Evolutionary conservation across 1,284 basidiomycete genomes (phyloP).

Genomic region (Malassezia restricta): DNA sequence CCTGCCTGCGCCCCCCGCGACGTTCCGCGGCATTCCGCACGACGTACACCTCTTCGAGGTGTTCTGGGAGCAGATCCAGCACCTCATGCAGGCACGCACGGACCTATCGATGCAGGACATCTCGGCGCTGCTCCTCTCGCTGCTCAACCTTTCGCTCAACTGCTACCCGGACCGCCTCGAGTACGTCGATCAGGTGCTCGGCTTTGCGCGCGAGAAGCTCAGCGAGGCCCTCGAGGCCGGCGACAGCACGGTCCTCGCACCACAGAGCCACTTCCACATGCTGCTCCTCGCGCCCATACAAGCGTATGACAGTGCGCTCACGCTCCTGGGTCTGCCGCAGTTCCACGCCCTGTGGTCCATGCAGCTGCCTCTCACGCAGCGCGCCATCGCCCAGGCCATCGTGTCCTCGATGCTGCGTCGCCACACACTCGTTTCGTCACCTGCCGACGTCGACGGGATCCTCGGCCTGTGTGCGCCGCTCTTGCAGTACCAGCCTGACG

Average conservation of each 20-base stretch:
- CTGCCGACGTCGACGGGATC: constrained; percentile 42
- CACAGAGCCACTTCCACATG: constrained; percentile 30
- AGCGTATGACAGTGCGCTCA: constrained; percentile 35
- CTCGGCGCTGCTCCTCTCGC: constrained; percentile 38
- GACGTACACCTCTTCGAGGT: constrained; percentile 44
- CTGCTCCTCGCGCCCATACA: constrained; percentile 41
- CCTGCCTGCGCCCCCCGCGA: background rate
- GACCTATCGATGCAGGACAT: constrained; percentile 43
- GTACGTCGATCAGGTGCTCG: constrained; percentile 44
- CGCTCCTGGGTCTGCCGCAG: constrained; percentile 37
- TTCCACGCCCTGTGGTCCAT: constrained; percentile 31
- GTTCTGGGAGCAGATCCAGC: constrained; percentile 44
- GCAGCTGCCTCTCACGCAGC: constrained; percentile 37
- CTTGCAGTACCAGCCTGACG: constrained; percentile 34
- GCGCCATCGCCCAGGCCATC: constrained; percentile 40
- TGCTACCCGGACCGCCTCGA: constrained; percentile 45
- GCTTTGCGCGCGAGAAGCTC: constrained; percentile 32
- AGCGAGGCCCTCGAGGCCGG: constrained; percentile 15
- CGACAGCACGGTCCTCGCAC: constrained; percentile 28
- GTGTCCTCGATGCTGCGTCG: constrained; percentile 38
- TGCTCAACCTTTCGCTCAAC: constrained; percentile 39
- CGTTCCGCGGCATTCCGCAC: constrained; percentile 43
- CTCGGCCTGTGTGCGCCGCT: constrained; percentile 37
- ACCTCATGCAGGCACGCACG: constrained; percentile 42
- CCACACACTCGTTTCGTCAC: constrained; percentile 38